Evolutionary conservation across 1,284 basidiomycete species (phyloP), one percentile per base, ranked within the genome.

Genomic region (Rhodotorula sp.): DNA sequence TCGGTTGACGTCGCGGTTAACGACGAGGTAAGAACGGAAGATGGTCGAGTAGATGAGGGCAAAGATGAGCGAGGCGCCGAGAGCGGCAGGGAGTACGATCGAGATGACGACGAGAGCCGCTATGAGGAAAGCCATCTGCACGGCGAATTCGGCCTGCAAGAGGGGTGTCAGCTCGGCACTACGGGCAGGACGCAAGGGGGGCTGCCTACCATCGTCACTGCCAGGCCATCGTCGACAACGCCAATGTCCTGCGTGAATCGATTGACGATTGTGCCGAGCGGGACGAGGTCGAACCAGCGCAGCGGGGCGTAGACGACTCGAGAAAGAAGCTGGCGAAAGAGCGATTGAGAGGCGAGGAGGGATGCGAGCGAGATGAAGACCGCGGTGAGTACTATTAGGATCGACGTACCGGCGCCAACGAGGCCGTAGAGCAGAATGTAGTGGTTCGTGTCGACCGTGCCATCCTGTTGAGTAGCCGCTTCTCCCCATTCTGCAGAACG

Each of bases 201-300:
- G 8, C 73, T 44, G 39, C 75, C 70, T 64, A 78, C 71, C 62
- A 77, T 67, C 10, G 76, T 76, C 36, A 60, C 59, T 1, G 79
- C 76, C 15, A 80, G 58, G 0, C 76, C 71, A 20, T 74, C 76
- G 70, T 80, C 79, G 30, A 80, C 60, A 24, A 70, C 74, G 30
- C 71, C 68, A 60, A 79, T 67, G 66, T 80, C 79, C 36, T 73
- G 74, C 6, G 76, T 75, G 54, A 80, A 79, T 5, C 79, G 76
- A 20, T 79, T 77, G 52, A 74, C 71, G 62, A 80, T 74, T 0
- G 76, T 71, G 2, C 79, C 79, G 7, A 72, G 46, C 6, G 79
- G 79, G 1, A 76, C 78, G 27, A 74, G 62, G 56, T 80, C 79
- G 59, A 78, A 78, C 72, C 73, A 80, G 6, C 78, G 71, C 0